These are phyloP conservation scores for Stemphylium vesicarium DNA, from an alignment of 2,329 filamentous ascomycete genomes.

Conservation along the genomic window DNA sequence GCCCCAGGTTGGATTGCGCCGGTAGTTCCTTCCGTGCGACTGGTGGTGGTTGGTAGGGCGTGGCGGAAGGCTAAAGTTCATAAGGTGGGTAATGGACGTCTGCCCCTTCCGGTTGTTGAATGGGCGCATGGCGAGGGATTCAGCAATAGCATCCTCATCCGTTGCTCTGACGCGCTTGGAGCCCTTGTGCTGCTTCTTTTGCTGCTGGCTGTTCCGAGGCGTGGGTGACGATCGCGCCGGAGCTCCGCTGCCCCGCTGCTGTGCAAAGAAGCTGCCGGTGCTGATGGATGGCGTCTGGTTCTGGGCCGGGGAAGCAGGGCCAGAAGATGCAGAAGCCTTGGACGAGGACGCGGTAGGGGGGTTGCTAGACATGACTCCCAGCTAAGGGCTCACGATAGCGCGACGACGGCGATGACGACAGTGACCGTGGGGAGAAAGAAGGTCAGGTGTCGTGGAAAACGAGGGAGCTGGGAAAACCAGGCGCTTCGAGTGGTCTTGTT, in stretches of 20 bases:
- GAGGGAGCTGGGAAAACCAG: neutral
- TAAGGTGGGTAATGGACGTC: constrained; percentile 94
- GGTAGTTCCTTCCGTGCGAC: constrained; percentile 57
- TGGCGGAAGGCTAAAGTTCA: constrained; percentile 86
- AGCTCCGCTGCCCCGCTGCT: constrained; percentile 51
- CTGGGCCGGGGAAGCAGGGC: constrained; percentile 52
- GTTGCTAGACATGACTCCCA: constrained; percentile 54
- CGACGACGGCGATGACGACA: constrained; percentile 13
- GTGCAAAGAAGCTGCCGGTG: constrained; percentile 52
- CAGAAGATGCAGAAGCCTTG: constrained; percentile 49
- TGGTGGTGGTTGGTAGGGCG: constrained; percentile 68
- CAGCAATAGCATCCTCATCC: constrained; percentile 87
- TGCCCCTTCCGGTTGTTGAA: constrained; percentile 81
- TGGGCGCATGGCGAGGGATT: constrained; percentile 70
- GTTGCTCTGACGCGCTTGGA: constrained; percentile 75
- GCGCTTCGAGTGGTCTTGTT: neutral
- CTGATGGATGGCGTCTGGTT: constrained; percentile 53
- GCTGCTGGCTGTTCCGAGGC: constrained; percentile 76
- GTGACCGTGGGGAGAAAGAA: constrained; percentile 2
- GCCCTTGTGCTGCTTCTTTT: constrained; percentile 82
- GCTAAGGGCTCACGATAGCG: constrained; percentile 32
- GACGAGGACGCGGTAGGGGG: constrained; percentile 50
- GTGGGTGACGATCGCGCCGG: constrained; percentile 51
- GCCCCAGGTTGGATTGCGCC: constrained; percentile 80
- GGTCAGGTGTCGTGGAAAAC: neutral